These are phyloP conservation scores for Anacardium occidentale DNA, from an alignment of 345 rosid genomes.

Conservation along the genomic window DNA sequence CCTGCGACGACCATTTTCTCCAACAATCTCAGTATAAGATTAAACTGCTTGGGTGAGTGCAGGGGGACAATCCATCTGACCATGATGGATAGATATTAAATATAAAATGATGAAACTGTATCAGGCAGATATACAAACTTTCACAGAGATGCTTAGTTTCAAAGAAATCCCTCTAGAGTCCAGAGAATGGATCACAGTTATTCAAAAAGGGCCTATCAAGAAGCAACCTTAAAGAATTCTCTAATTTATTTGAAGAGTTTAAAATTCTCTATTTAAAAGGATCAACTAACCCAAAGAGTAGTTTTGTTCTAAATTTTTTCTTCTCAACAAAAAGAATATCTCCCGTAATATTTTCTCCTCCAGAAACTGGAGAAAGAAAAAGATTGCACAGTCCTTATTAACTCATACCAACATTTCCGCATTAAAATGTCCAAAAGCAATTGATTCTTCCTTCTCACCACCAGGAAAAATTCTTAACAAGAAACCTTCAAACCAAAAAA, in stretches of 20 bases:
- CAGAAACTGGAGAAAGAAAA: too few relatives aligned
- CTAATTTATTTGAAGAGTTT: background rate
- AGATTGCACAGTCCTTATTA: background rate
- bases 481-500: too few relatives aligned
- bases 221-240: background rate
- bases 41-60: background rate
- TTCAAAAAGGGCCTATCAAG: constrained; percentile 1
- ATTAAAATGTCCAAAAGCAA: background rate
- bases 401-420: background rate
- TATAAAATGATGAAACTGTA: background rate
- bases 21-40: background rate
- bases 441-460: background rate
- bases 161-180: background rate
- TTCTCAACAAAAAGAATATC: background rate
- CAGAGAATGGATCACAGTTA: background rate
- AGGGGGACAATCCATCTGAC: background rate
- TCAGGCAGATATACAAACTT: background rate
- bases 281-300: background rate
- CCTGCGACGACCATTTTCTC: background rate
- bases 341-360: background rate
- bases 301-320: background rate
- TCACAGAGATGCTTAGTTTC: background rate
- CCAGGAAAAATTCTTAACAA: too few relatives aligned
- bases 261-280: background rate
- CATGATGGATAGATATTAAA: background rate